Conservation (phyloP, 2,329 filamentous ascomycete genomes). For the Aspergillus caelatus region DNA sequence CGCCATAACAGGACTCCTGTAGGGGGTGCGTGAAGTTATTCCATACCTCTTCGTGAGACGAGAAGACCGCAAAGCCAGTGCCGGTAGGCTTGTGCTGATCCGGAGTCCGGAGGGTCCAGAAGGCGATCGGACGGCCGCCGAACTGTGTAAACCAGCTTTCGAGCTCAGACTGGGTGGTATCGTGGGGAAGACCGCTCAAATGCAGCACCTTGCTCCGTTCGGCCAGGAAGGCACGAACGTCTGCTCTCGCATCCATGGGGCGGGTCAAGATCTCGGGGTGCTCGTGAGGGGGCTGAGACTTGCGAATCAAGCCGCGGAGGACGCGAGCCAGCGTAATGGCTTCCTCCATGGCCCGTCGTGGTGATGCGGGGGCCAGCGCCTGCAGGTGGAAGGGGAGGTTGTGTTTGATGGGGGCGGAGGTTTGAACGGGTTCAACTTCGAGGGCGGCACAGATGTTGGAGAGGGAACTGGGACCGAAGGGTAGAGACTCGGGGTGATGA, state of each 20-base stretch:
- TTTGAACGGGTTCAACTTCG: conserved; percentile 96
- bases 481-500: conserved; percentile 94
- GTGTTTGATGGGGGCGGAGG: conserved; percentile 97
- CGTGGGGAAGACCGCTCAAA: conserved; percentile 95
- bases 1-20: conserved; percentile 9
- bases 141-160: conserved; percentile 99
- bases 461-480: conserved; percentile 92
- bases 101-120: conserved; percentile 96
- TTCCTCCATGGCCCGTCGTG: conserved; percentile 95
- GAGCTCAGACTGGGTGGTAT: conserved; percentile 96
- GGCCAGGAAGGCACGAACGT: conserved; percentile 92
- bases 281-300: conserved; percentile 91
- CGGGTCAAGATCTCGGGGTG: conserved; percentile 93
- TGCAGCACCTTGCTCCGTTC: conserved; percentile 98
- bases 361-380: conserved; percentile 90
- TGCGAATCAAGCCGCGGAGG: conserved; percentile 87
- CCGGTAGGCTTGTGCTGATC: conserved; percentile 99
- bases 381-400: conserved; percentile 98
- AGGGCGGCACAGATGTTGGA: conserved; percentile 98
- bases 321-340: conserved; percentile 92
- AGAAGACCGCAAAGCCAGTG: conserved; percentile 97
- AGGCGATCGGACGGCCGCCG: conserved; percentile 94
- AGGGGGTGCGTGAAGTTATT: conserved; percentile 4
- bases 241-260: conserved; percentile 94
- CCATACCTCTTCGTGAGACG: conserved; percentile 96